Conservation (phyloP, 805 yeast species). For the Saccharomycopsis sp. region DNA sequence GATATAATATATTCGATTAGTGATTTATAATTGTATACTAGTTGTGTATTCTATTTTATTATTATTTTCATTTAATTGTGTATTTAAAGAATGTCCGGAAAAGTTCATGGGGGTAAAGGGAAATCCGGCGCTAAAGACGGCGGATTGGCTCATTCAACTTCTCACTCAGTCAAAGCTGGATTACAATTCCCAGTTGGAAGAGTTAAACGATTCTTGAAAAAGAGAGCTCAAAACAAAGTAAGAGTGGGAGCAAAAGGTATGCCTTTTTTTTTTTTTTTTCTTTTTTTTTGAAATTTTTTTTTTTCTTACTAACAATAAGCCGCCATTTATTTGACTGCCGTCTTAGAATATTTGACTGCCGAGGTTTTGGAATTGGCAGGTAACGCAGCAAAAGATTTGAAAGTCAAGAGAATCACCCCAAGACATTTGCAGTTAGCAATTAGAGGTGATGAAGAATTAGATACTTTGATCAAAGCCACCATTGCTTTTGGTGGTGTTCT, state of each 20-base stretch:
- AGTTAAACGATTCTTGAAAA: slow-evolving; percentile 92
- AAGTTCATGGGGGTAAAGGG: slow-evolving; percentile 96
- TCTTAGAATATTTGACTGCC: slow-evolving; percentile 91
- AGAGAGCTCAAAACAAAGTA: slow-evolving; percentile 75
- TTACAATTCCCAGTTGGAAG: slow-evolving; percentile 98
- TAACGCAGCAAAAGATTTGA: slow-evolving; percentile 94
- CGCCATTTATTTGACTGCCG: slow-evolving; percentile 94
- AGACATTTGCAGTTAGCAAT: slow-evolving; percentile 95
- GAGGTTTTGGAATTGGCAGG: slow-evolving; percentile 97
- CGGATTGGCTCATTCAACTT: slow-evolving; percentile 33
- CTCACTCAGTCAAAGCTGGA: slow-evolving; percentile 91
- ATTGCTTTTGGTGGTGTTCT: slow-evolving; percentile 98
- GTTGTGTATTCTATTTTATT: too few relatives aligned
- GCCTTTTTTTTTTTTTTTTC: slow-evolving; percentile 11
- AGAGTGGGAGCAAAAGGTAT: slow-evolving; percentile 70
- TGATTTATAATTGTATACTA: too few relatives aligned
- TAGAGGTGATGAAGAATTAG: slow-evolving; percentile 97
- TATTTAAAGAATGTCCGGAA: slow-evolving; percentile 86
- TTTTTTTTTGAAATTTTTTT: not conserved
- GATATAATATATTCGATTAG: too few relatives aligned
- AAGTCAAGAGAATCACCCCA: slow-evolving; percentile 95
- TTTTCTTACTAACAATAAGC: slow-evolving; percentile 32
- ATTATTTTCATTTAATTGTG: too few relatives aligned
- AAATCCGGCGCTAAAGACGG: slow-evolving; percentile 79
- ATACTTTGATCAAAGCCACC: slow-evolving; percentile 87